phyloP scores from a whole-genome alignment of 1,284 basidiomycete genomes.

The Austroboletus niveus region DNA sequence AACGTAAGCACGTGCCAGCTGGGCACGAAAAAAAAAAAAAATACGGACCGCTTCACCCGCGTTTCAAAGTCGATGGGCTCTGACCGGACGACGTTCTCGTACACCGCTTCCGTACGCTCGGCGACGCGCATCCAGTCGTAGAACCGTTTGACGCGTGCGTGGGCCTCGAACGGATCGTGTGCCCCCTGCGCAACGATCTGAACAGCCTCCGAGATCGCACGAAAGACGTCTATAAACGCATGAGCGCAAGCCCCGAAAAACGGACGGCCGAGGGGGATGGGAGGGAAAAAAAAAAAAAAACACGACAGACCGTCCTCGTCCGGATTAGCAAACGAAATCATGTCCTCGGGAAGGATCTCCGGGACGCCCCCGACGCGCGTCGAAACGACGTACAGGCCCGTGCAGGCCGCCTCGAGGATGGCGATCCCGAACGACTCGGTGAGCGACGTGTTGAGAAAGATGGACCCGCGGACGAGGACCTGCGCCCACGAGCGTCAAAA shows the following conservation, averaged over 20 bases:
- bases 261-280: background rate
- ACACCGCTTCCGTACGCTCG: conserved; percentile 80
- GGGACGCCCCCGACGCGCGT: conserved; percentile 96
- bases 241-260: background rate
- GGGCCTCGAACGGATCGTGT: conserved; percentile 80
- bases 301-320: conserved; percentile 62
- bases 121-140: conserved; percentile 90
- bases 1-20: background rate
- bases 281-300: conserved; percentile 17
- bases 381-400: conserved; percentile 92
- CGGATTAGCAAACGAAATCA: conserved; percentile 93
- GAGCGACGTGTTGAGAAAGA: conserved; percentile 94
- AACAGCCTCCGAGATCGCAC: conserved; percentile 82
- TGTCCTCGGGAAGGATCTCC: conserved; percentile 89
- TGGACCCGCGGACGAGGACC: conserved; percentile 82
- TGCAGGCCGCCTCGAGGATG: conserved; percentile 93
- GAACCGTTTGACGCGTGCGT: conserved; percentile 75
- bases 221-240: conserved; percentile 67
- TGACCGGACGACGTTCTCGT: conserved; percentile 62
- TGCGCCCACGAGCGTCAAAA: conserved; percentile 27
- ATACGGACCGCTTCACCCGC: conserved; percentile 64
- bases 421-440: conserved; percentile 98
- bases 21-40: background rate
- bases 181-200: conserved; percentile 61
- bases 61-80: conserved; percentile 66